Evolutionary conservation across 345 rosid genomes (phyloP).

Genomic region (Eutrema yunnanense): DNA sequence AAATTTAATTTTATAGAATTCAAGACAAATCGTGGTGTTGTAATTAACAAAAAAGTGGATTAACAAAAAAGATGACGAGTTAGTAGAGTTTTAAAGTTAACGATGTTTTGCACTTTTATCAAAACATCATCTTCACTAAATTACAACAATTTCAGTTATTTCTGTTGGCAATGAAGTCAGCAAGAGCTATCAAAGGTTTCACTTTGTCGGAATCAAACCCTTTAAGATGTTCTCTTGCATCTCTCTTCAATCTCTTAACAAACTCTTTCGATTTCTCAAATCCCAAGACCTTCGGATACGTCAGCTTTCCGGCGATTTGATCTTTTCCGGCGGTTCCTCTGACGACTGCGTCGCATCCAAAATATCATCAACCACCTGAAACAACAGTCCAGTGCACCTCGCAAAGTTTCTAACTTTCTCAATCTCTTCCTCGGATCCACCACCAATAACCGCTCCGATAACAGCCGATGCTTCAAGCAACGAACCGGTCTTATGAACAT

Average conservation of each 20-base stretch:
- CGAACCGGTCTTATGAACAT: constrained; percentile 71
- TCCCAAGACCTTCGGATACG: constrained; percentile 74
- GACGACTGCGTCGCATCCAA: constrained; percentile 80
- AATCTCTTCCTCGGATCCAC: constrained; percentile 54
- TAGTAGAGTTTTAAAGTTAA: no score
- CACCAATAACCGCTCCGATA: constrained; percentile 72
- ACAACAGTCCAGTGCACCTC: constrained; percentile 59
- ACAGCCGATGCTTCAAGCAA: constrained; percentile 75
- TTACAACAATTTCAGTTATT: constrained; percentile 33
- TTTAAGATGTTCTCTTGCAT: constrained; percentile 49
- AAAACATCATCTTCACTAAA: no score
- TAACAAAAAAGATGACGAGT: no score
- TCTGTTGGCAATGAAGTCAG: constrained; percentile 72
- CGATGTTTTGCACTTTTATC: background rate
- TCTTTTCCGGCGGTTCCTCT: constrained; percentile 86
- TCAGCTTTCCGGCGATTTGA: constrained; percentile 58
- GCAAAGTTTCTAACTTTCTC: constrained; percentile 77
- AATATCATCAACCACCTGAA: constrained; percentile 91
- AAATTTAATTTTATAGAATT: no score
- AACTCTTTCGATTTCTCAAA: constrained; percentile 56
- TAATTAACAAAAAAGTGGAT: no score
- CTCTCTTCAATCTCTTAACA: constrained; percentile 46
- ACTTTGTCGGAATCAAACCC: constrained; percentile 67
- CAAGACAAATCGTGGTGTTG: no score
- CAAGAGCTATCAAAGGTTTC: constrained; percentile 75